These are phyloP conservation scores for Xylaria scruposa DNA, from an alignment of 495 filamentous ascomycete genomes.

Conservation along the genomic window DNA sequence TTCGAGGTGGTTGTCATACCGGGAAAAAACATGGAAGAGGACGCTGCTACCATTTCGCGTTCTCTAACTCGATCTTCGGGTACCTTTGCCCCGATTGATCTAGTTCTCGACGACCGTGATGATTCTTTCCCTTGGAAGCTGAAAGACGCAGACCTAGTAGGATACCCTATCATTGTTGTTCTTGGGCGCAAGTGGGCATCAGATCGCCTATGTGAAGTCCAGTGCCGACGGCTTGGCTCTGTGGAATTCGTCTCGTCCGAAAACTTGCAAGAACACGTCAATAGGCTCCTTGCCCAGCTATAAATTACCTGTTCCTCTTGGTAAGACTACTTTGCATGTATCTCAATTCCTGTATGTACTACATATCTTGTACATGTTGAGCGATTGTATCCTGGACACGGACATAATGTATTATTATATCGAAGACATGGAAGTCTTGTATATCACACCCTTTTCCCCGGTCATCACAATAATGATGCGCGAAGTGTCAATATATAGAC, in stretches of 20 bases:
- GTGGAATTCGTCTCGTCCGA: conserved; percentile 37
- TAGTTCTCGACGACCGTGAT: conserved; percentile 77
- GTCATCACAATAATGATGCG: too few relatives aligned
- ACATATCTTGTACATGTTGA: not conserved
- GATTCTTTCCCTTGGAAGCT: conserved; percentile 81
- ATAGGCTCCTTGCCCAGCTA: conserved; percentile 50
- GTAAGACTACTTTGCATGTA: not conserved
- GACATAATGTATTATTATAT: conserved; percentile 1
- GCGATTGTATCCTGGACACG: not conserved
- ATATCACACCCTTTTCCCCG: not conserved
- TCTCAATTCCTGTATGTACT: not conserved
- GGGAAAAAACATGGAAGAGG: conserved; percentile 55
- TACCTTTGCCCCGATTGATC: conserved; percentile 55
- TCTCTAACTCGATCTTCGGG: conserved; percentile 42
- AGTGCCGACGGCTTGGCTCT: conserved; percentile 66
- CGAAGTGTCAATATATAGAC: not conserved
- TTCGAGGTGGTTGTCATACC: conserved; percentile 79
- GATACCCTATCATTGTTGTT: conserved; percentile 82
- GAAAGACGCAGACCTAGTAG: conserved; percentile 85
- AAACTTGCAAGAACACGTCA: conserved; percentile 45
- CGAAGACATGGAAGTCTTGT: not conserved
- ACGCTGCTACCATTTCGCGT: conserved; percentile 66
- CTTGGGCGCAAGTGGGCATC: conserved; percentile 77
- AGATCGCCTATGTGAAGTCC: conserved; percentile 71
- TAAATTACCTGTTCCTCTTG: conserved; percentile 27